Conservation (phyloP, 73 alveolate species). For the Paramecium primaurelia region DNA sequence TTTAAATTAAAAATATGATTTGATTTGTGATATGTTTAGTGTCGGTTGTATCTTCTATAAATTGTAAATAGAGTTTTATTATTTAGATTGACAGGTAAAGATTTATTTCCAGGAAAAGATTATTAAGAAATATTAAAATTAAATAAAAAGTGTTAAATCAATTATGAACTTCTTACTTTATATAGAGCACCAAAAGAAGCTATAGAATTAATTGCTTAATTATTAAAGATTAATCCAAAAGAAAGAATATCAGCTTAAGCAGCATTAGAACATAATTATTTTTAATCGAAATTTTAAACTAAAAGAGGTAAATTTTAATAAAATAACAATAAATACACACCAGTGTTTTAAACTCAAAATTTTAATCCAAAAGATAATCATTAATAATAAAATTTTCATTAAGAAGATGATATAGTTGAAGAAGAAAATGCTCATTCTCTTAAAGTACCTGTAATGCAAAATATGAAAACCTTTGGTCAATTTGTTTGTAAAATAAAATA, state of each 20-base stretch:
- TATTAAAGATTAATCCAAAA: constrained; percentile 62
- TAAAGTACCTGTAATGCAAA: constrained; percentile 10
- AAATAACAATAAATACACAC: not conserved
- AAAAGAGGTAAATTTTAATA: constrained; percentile 10
- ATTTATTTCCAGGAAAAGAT: constrained; percentile 54
- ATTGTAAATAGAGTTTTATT: not conserved
- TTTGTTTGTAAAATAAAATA: constrained; percentile 3
- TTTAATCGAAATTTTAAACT: not conserved
- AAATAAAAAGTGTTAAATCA: constrained; percentile 42
- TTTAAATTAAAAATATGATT: not conserved
- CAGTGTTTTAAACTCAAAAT: not conserved
- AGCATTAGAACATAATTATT: constrained; percentile 62
- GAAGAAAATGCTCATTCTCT: constrained; percentile 12
- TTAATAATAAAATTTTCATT: not conserved
- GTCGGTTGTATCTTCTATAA: not conserved
- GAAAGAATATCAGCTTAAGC: constrained; percentile 65
- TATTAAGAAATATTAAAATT: constrained; percentile 49
- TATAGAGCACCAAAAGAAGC: constrained; percentile 67
- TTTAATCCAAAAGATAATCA: not conserved
- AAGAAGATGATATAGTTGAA: not conserved
- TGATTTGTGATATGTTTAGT: not conserved
- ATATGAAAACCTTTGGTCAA: not conserved
- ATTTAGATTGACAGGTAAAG: constrained; percentile 57
- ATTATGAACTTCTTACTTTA: not conserved
- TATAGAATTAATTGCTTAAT: constrained; percentile 32